Evolutionary conservation across 495 filamentous ascomycete genomes (phyloP).

Genomic region (Haplographium delicatum): DNA sequence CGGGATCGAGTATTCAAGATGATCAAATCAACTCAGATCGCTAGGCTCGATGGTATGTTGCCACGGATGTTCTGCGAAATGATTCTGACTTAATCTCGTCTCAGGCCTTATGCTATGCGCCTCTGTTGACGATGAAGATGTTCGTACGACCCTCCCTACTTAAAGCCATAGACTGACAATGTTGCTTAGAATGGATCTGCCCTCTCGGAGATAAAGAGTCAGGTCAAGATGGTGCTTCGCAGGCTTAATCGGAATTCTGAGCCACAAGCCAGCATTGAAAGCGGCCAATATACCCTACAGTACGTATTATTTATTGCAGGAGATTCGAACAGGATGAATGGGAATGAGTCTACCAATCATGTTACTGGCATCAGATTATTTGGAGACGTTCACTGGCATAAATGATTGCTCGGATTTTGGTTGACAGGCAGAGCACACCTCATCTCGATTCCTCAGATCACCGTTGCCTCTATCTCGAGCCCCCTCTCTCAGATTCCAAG

Average conservation of each 20-base stretch:
- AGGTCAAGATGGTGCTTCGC: constrained; percentile 85
- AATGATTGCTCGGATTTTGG: too few species aligned
- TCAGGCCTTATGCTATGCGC: constrained; percentile 89
- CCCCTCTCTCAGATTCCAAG: not conserved
- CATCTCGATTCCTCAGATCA: too few species aligned
- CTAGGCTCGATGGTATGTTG: constrained; percentile 83
- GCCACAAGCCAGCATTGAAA: constrained; percentile 87
- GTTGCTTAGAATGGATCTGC: constrained; percentile 55
- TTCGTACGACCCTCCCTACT: constrained; percentile 26
- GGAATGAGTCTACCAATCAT: too few species aligned
- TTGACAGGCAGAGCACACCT: too few species aligned
- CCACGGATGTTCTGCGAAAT: too few species aligned
- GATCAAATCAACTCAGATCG: constrained; percentile 95
- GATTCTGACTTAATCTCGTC: constrained; percentile 11
- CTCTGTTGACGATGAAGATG: constrained; percentile 87
- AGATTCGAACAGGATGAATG: too few species aligned
- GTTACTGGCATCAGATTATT: too few species aligned
- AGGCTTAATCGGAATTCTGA: constrained; percentile 82
- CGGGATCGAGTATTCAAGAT: constrained; percentile 42
- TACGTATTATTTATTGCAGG: constrained; percentile 39
- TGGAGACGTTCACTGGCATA: too few species aligned
- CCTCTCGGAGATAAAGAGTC: constrained; percentile 80
- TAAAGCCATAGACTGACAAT: not conserved
- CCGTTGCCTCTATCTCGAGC: too few species aligned
- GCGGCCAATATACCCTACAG: constrained; percentile 81